These are phyloP conservation scores for Tricholoma hemisulphureum DNA, from an alignment of 768 basidiomycete genomes.

Conservation along the genomic window DNA sequence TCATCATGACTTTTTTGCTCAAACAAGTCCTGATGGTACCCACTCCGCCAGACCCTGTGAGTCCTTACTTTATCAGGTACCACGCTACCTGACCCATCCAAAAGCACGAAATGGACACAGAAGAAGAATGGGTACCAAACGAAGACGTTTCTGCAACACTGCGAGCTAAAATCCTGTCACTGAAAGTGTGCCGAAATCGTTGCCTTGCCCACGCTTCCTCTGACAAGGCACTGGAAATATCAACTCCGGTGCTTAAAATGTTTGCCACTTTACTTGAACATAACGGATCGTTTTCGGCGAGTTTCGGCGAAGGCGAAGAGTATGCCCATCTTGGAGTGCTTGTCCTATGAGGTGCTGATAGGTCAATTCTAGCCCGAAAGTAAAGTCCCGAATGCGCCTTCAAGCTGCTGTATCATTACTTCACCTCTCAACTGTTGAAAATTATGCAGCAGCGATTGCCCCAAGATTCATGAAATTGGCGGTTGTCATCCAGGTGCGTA, in stretches of 20 bases:
- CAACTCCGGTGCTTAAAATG: constrained; percentile 75
- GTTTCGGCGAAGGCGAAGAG: constrained; percentile 42
- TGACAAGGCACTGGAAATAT: constrained; percentile 61
- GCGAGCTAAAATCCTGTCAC: constrained; percentile 65
- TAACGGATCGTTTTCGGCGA: constrained; percentile 57
- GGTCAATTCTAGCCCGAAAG: constrained; percentile 45
- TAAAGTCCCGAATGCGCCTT: constrained; percentile 76
- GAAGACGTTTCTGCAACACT: constrained; percentile 55
- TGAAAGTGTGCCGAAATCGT: constrained; percentile 84
- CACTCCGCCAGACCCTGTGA: constrained; percentile 43
- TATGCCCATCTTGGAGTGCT: constrained; percentile 24
- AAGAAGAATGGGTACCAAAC: constrained; percentile 78
- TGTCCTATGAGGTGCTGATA: constrained; percentile 5
- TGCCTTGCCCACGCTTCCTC: constrained; percentile 64
- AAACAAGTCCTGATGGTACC: constrained; percentile 69
- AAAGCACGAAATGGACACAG: constrained; percentile 60
- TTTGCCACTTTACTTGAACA: constrained; percentile 67
- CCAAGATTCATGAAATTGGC: constrained; percentile 68
- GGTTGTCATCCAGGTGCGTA: constrained; percentile 70
- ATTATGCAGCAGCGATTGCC: constrained; percentile 56
- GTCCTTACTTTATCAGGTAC: constrained; percentile 19
- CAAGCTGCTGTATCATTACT: constrained; percentile 80
- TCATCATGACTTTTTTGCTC: constrained; percentile 67
- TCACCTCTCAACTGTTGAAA: constrained; percentile 63
- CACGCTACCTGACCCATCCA: constrained; percentile 5